Evolutionary conservation across 2,329 filamentous ascomycete genomes (phyloP), one percentile per base, ranked within the genome.

Genomic region (Colletotrichum eremochloae): DNA sequence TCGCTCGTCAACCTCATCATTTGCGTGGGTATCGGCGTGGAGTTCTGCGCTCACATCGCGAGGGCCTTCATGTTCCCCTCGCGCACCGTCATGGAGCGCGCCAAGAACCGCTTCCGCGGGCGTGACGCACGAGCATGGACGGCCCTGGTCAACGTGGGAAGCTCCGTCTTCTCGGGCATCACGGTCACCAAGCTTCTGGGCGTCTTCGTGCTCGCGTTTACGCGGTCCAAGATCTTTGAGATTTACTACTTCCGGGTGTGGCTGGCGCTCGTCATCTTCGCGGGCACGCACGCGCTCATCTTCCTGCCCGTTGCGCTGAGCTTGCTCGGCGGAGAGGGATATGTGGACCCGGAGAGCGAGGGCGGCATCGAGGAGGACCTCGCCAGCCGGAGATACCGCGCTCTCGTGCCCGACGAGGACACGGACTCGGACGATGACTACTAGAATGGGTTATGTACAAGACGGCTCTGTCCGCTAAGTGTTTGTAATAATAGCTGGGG

Each of bases 191-290:
- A 99, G 83, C 88, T 99, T 1, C 86, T 99, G 2, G 96, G 96
- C 4, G 96, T 99, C 0, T 92, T 89, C 57, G 96, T 99, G 46
- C 86, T 99, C 29, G 96, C 96, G 0, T 99, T 98, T 79, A 99
- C 96, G 9, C 87, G 94, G 63, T 97, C 94, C 81, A 99, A 98
- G 89, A 99, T 99, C 79, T 99, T 99, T 78, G 97, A 99, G 85
- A 94, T 99, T 70, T 99, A 99, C 84, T 99, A 99, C 83, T 99
- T 99, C 87, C 90, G 96, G 55, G 93, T 99, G 55, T 99, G 96
- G 96, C 85, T 98, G 24, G 93, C 95, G 8, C 88, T 99, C 67
- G 95, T 99, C 14, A 81, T 97, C 12, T 96, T 97, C 81, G 97
- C 95, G 3, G 94, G 94, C 9, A 88, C 92, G 12, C 96, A 99